A percentile compares a stretch with the other conserved stretches of the same genome.
phyloP scores from a whole-genome alignment of 2,329 filamentous ascomycete genomes.

The Laburnicola sp. region DNA sequence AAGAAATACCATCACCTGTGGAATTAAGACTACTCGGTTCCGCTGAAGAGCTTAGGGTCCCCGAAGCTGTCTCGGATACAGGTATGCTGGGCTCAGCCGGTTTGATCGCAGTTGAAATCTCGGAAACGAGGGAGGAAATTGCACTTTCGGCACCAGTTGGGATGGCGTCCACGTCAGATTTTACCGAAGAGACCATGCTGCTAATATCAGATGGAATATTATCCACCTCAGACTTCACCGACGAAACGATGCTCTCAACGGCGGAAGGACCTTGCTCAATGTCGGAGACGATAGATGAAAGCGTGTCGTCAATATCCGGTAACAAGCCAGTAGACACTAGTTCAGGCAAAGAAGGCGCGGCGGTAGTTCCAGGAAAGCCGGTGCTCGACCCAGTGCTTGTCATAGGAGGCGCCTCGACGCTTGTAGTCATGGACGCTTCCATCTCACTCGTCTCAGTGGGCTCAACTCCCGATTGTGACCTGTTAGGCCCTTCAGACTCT shows the following conservation, averaged over 20 bases:
- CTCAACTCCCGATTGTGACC: not conserved
- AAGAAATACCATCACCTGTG: conserved; percentile 6
- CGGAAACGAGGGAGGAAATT: not conserved
- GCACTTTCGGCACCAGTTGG: conserved; percentile 6
- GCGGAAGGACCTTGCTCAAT: not conserved
- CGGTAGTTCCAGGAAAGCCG: not conserved
- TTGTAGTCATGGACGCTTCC: not conserved
- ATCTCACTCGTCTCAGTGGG: not conserved
- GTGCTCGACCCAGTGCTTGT: not conserved
- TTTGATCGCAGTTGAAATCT: not conserved
- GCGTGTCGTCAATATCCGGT: no score
- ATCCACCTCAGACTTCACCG: conserved; percentile 3
- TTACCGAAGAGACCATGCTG: conserved; percentile 5
- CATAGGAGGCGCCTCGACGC: not conserved
- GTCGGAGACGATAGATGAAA: conserved; percentile 1
- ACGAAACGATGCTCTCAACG: not conserved
- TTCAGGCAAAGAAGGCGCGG: not conserved
- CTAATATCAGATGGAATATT: conserved; percentile 5
- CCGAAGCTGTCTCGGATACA: conserved; percentile 6
- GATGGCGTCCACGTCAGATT: conserved; percentile 1
- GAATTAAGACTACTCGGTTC: not conserved
- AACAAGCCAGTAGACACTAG: not conserved
- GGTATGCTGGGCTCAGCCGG: conserved; percentile 1
- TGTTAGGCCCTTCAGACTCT: not conserved
- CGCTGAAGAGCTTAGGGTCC: not conserved